Percentiles rank a stretch among this genome's conserved stretches.
Evolutionary conservation across 1,139 yeast genomes (phyloP).

Genomic region (Yamadazyma diddensiae): DNA sequence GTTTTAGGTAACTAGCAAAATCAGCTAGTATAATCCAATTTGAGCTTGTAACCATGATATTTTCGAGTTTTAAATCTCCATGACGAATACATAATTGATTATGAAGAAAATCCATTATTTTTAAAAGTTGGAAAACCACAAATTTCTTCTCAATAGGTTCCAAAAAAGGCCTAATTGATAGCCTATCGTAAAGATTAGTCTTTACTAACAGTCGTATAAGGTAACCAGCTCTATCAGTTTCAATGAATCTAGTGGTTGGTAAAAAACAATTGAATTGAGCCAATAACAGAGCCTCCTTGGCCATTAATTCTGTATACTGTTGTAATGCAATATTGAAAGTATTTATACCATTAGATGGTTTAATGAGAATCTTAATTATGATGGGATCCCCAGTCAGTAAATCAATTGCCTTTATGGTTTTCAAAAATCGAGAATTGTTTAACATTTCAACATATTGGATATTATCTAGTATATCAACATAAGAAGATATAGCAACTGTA

Average conservation of each 20-base stretch:
- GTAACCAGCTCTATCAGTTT: constrained; percentile 91
- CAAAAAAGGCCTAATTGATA: constrained; percentile 84
- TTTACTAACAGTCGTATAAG: constrained; percentile 77
- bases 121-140: constrained; percentile 75
- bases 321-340: constrained; percentile 29
- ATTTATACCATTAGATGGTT: constrained; percentile 47
- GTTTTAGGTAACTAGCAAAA: constrained; percentile 76
- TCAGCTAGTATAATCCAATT: constrained; percentile 84
- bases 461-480: constrained; percentile 72
- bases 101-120: constrained; percentile 64
- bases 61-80: constrained; percentile 92
- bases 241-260: constrained; percentile 72
- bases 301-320: constrained; percentile 29
- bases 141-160: constrained; percentile 81
- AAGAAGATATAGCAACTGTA: constrained; percentile 88
- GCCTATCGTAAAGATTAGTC: constrained; percentile 78
- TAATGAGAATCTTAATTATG: constrained; percentile 77
- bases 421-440: constrained; percentile 77
- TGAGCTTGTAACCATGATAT: constrained; percentile 83
- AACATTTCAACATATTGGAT: constrained; percentile 71
- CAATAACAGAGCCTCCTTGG: constrained; percentile 36
- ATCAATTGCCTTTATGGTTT: constrained; percentile 77
- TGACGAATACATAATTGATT: constrained; percentile 53
- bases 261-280: constrained; percentile 59
- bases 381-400: constrained; percentile 58